Evolutionary conservation across 2,329 filamentous ascomycete species (phyloP).

Genomic region (Harringtonia lauricola): DNA sequence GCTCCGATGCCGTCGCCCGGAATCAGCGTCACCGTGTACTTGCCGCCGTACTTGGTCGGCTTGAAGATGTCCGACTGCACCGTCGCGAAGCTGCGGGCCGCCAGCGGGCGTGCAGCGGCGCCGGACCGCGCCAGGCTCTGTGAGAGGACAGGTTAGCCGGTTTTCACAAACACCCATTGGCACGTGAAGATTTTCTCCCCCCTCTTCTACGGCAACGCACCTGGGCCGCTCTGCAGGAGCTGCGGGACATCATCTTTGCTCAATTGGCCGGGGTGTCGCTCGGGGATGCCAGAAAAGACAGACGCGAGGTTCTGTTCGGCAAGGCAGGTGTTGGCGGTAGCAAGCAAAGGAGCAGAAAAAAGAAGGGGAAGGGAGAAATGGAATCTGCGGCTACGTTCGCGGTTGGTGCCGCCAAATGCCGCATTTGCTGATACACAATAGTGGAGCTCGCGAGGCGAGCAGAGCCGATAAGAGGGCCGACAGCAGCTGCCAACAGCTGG

Average conservation of each 20-base stretch:
- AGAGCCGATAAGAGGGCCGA: neutral
- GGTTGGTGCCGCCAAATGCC: conserved; percentile 8
- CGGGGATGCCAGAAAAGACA: neutral
- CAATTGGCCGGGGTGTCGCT: conserved; percentile 10
- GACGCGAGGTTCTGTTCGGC: neutral
- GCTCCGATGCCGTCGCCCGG: conserved; percentile 98
- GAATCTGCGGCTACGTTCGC: neutral
- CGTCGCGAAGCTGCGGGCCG: conserved; percentile 58
- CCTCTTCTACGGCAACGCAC: conserved; percentile 25
- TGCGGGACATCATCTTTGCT: conserved; percentile 46
- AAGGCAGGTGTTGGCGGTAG: neutral
- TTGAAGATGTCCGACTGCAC: conserved; percentile 96
- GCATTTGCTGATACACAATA: conserved; percentile 1
- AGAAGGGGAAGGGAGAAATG: neutral
- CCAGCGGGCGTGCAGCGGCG: conserved; percentile 22
- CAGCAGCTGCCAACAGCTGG: conserved; percentile 3
- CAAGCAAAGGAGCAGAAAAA: conserved; percentile 1
- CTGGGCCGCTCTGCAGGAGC: conserved; percentile 45
- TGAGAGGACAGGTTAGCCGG: conserved; percentile 1
- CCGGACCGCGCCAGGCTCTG: conserved; percentile 43
- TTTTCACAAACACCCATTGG: neutral
- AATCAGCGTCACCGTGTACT: conserved; percentile 98
- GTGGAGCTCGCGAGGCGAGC: neutral
- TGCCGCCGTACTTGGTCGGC: conserved; percentile 96
- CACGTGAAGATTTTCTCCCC: neutral